Evolutionary conservation across 768 basidiomycete species (phyloP).

Genomic region (Suillus ampliporus): DNA sequence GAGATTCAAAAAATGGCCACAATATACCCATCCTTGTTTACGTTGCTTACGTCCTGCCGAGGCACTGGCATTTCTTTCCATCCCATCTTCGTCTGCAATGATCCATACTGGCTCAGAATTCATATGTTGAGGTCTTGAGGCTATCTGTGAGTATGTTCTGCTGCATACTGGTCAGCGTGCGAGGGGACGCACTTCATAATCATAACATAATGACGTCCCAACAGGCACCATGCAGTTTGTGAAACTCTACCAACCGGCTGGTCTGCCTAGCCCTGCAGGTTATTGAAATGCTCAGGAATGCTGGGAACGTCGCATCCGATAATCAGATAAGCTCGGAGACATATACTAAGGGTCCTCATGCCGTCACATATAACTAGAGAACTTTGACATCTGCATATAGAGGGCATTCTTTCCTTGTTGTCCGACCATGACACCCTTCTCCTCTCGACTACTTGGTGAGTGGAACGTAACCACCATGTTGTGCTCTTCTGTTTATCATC

Average conservation of each 20-base stretch:
- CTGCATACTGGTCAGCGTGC: neutral
- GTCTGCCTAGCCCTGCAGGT: neutral
- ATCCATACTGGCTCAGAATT: neutral
- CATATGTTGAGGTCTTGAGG: neutral
- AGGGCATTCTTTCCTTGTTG: too few species aligned
- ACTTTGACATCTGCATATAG: too few species aligned
- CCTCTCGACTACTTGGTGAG: neutral
- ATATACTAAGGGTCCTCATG: neutral
- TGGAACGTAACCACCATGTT: neutral
- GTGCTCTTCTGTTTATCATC: neutral
- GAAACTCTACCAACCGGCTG: neutral
- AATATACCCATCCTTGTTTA: too few species aligned
- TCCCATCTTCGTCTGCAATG: neutral
- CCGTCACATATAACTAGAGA: neutral
- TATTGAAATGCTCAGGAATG: neutral
- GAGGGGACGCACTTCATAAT: neutral
- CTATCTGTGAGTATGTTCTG: neutral
- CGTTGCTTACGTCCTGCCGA: neutral
- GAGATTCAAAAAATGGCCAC: too few species aligned
- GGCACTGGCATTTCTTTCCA: neutral
- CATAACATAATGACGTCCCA: neutral
- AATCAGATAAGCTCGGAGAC: neutral
- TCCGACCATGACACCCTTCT: too few species aligned
- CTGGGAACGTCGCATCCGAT: neutral
- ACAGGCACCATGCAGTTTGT: neutral